phyloP scores from a whole-genome alignment of 805 yeast genomes.

The Blastobotrys muscicola region DNA sequence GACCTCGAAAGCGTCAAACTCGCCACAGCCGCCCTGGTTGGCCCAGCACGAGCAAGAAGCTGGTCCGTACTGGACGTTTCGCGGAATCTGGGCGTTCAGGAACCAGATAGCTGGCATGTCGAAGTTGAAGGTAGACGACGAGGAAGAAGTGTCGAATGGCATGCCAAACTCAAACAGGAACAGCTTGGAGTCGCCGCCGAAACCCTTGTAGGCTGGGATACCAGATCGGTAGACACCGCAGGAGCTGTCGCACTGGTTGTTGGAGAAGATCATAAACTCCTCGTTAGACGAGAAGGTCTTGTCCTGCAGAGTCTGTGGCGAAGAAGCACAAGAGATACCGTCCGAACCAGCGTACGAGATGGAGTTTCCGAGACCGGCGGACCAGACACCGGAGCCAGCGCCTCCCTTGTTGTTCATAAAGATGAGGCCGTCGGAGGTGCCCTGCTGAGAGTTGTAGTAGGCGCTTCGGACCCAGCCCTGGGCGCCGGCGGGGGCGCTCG shows the following conservation, averaged over 20 bases:
- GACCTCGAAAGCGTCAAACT: constrained; percentile 88
- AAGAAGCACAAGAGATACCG: constrained; percentile 63
- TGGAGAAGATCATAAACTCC: constrained; percentile 77
- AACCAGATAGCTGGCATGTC: constrained; percentile 99
- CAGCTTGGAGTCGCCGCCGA: constrained; percentile 73
- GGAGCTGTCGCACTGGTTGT: constrained; percentile 32
- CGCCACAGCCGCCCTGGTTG: constrained; percentile 80
- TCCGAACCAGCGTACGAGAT: constrained; percentile 74
- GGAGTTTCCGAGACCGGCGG: constrained; percentile 82
- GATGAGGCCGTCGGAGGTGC: constrained; percentile 58
- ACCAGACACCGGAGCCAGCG: constrained; percentile 31
- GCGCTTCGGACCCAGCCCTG: constrained; percentile 68
- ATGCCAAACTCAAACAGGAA: constrained; percentile 89
- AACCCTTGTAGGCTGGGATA: constrained; percentile 92
- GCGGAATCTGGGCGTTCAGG: constrained; percentile 90
- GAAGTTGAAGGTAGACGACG: constrained; percentile 40
- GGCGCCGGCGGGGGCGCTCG: constrained; percentile 17
- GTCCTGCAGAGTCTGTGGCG: constrained; percentile 59
- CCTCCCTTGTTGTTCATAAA: constrained; percentile 90
- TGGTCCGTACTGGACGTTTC: constrained; percentile 89
- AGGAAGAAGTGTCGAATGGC: constrained; percentile 40
- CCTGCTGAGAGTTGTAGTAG: constrained; percentile 57
- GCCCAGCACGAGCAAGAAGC: constrained; percentile 89
- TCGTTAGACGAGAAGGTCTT: constrained; percentile 59
- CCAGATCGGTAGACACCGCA: constrained; percentile 85